Evolutionary conservation across 352 stramenopile species (phyloP).

Genomic region (Phytophthora pseudosyringae): DNA sequence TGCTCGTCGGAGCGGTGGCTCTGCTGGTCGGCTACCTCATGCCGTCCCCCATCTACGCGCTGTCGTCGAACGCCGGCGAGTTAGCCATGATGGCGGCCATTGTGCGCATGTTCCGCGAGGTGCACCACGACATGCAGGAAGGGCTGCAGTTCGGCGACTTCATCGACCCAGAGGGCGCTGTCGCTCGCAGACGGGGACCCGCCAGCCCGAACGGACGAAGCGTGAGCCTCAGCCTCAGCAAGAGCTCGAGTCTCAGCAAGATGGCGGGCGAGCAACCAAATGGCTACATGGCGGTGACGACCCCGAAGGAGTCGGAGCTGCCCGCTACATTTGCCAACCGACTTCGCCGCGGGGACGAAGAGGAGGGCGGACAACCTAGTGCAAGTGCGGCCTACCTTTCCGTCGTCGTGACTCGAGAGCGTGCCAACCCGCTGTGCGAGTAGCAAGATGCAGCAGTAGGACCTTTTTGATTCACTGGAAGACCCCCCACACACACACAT

Average conservation of each 20-base stretch:
- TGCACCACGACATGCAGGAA: constrained; percentile 86
- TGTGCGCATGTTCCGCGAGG: constrained; percentile 86
- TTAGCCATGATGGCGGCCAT: constrained; percentile 82
- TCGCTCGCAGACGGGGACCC: constrained; percentile 17
- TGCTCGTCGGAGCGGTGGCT: constrained; percentile 75
- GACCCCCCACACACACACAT: constrained; percentile 16
- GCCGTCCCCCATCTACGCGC: constrained; percentile 69
- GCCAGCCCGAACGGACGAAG: constrained; percentile 28
- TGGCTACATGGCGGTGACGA: constrained; percentile 49
- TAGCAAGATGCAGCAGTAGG: constrained; percentile 20
- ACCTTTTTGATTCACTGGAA: constrained; percentile 24
- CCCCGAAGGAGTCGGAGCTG: constrained; percentile 50
- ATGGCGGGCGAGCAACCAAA: constrained; percentile 28
- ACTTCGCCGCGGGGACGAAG: constrained; percentile 33
- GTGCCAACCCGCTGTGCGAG: constrained; percentile 68
- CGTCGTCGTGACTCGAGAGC: constrained; percentile 63
- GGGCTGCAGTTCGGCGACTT: constrained; percentile 77
- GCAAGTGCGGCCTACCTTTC: constrained; percentile 50
- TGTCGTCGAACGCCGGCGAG: constrained; percentile 81
- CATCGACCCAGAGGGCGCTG: constrained; percentile 58
- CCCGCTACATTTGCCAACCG: constrained; percentile 52
- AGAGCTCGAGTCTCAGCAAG: constrained; percentile 35
- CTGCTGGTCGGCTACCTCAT: constrained; percentile 81
- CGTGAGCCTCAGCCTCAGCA: constrained; percentile 29
- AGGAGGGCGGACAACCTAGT: constrained; percentile 21